Base-by-base conservation (phyloP, 192 early-diverging fungal genomes). In the Podila minutissima region DNA sequence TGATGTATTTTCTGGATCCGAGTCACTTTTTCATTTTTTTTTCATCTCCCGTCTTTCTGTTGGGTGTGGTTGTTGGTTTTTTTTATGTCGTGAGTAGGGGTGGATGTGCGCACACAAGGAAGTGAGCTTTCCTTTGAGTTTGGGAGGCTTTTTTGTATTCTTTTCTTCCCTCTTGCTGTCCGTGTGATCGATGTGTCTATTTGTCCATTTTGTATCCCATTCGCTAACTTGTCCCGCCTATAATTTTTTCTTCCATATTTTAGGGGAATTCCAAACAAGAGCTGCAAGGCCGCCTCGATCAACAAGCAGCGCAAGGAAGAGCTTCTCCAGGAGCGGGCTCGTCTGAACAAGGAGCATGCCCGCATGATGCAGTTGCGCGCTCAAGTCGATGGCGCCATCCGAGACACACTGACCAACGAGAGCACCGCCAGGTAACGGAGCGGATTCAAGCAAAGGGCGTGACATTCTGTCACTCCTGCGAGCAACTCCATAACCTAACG, bases 321-420 rank as follows among this genome's bases (percentile, higher is more conserved):
- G 32, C 59, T 79, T 46, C 20, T 79, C 59, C 64, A 72, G 41
- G 76, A 79, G 66, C 66, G 32, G 38, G 60, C 59, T 11, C 76
- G 66, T 33, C 37, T 79, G 49, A 59, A 68, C 33, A 53, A 67
- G 53, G 76, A 72, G 32, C 59, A 72, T 29, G 61, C 53, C 22
- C 76, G 66, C n/a, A 35, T 79, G 28, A 26, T 64, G 61, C 37
- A 66, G 28, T 49, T 72, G 65, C 66, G 76, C 31, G 63, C 76
- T 35, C 49, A 67, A 19, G 61, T 79, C 11, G 76, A 79, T 49
- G 61, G 60, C 37, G 57, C 65, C 24, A 72, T 79, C 38, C 71
- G 67, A 32, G 68, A 72, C 17, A 72, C 70, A 10, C 70, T 79
- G 17, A 79, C 76, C 7, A 79, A 79, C 61, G 76, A 67, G 32